These are phyloP conservation scores for Endocarpon pusillum DNA, from an alignment of 495 filamentous ascomycete species.

Conservation along the genomic window DNA sequence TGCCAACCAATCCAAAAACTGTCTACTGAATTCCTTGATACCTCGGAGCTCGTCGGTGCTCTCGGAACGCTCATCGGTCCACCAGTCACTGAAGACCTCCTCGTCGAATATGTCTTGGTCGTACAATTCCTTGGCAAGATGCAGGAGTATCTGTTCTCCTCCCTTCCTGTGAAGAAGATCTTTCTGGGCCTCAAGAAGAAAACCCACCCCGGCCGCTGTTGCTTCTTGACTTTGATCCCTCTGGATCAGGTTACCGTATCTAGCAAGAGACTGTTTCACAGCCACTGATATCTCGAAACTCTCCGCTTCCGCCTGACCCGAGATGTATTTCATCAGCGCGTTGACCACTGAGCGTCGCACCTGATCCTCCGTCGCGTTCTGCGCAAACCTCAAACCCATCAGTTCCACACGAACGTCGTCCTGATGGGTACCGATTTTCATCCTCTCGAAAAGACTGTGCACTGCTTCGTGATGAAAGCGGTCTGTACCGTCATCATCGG, in stretches of 20 bases:
- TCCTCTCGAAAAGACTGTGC: slow-evolving; percentile 62
- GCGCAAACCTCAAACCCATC: slow-evolving; percentile 69
- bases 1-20: slow-evolving; percentile 73
- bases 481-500: slow-evolving; percentile 41
- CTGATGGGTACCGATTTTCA: slow-evolving; percentile 56
- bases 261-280: slow-evolving; percentile 39
- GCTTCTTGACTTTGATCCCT: slow-evolving; percentile 36
- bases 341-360: slow-evolving; percentile 72
- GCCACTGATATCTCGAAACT: slow-evolving; percentile 40
- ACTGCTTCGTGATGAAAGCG: slow-evolving; percentile 82
- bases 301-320: slow-evolving; percentile 48
- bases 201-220: slow-evolving; percentile 68
- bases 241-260: slow-evolving; percentile 39
- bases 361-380: slow-evolving; percentile 74
- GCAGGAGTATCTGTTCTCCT: slow-evolving; percentile 52
- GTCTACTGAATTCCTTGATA: slow-evolving; percentile 53
- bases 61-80: slow-evolving; percentile 50
- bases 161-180: slow-evolving; percentile 46
- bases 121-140: slow-evolving; percentile 64
- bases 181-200: slow-evolving; percentile 63
- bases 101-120: slow-evolving; percentile 74
- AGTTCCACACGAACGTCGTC: slow-evolving; percentile 82
- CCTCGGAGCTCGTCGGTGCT: slow-evolving; percentile 46
- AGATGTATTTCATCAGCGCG: slow-evolving; percentile 67
- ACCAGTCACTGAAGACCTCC: slow-evolving; percentile 79